These are phyloP conservation scores for Nakazawaea wickerhamii DNA, from an alignment of 805 yeast species.

Conservation along the genomic window DNA sequence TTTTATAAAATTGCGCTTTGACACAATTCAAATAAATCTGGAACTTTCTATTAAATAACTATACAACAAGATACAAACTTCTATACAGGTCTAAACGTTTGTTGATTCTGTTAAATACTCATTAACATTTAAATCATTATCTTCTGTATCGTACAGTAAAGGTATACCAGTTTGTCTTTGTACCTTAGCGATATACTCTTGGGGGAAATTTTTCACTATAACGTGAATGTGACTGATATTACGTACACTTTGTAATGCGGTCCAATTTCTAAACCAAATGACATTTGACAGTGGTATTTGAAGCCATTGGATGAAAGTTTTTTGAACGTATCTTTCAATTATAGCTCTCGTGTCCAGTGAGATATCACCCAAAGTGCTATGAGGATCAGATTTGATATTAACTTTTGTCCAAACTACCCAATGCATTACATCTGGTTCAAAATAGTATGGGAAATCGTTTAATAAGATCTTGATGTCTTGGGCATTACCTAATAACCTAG, in stretches of 20 bases:
- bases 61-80: neutral
- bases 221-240: constrained; percentile 70
- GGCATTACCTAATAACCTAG: constrained; percentile 35
- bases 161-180: constrained; percentile 8
- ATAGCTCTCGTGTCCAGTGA: constrained; percentile 32
- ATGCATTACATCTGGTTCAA: constrained; percentile 47
- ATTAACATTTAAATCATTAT: constrained; percentile 1
- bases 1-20: neutral
- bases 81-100: neutral
- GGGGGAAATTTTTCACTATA: constrained; percentile 37
- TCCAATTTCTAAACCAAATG: constrained; percentile 72
- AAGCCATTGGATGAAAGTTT: constrained; percentile 43
- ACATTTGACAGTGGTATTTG: constrained; percentile 34
- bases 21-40: neutral
- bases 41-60: neutral
- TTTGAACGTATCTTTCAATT: constrained; percentile 40
- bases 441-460: constrained; percentile 67
- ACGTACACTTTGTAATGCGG: constrained; percentile 60
- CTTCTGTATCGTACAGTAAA: constrained; percentile 5
- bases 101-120: constrained; percentile 4
- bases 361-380: constrained; percentile 47
- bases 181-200: constrained; percentile 14
- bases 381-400: constrained; percentile 45
- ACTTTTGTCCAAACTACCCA: constrained; percentile 65
- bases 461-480: constrained; percentile 39